A percentile compares a stretch with the other conserved stretches of the same genome.
Evolutionary conservation across 2,329 filamentous ascomycete species (phyloP).

Genomic region (Aureobasidium uvarum): DNA sequence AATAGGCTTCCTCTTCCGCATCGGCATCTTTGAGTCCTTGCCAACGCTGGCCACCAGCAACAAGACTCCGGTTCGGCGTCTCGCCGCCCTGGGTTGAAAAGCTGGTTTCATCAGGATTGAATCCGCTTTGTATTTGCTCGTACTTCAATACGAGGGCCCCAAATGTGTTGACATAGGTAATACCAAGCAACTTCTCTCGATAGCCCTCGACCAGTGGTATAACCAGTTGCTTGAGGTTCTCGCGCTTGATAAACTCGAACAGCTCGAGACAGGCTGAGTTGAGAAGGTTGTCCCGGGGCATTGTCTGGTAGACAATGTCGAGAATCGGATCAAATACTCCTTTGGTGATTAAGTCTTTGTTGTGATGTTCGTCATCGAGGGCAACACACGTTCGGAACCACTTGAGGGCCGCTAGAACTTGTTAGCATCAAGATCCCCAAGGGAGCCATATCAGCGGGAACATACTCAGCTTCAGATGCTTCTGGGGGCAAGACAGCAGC

Average conservation of each 20-base stretch:
- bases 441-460: constrained; percentile 33
- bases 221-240: constrained; percentile 76
- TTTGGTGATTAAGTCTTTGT: constrained; percentile 77
- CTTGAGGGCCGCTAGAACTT: constrained; percentile 72
- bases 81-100: constrained; percentile 70
- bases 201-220: constrained; percentile 82
- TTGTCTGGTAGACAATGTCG: constrained; percentile 76
- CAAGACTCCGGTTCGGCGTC: constrained; percentile 45
- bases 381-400: constrained; percentile 87
- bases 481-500: constrained; percentile 78
- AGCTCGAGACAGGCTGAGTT: constrained; percentile 93
- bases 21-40: constrained; percentile 79
- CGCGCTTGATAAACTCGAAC: constrained; percentile 81
- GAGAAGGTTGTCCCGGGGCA: constrained; percentile 88
- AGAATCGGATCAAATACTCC: constrained; percentile 80
- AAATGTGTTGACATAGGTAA: constrained; percentile 86
- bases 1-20: constrained; percentile 86
- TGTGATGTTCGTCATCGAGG: constrained; percentile 88
- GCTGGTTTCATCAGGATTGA: constrained; percentile 56
- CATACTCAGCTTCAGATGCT: constrained; percentile 86
- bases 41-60: constrained; percentile 59
- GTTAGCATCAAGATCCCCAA: background rate
- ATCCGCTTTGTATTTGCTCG: constrained; percentile 71
- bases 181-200: constrained; percentile 69
- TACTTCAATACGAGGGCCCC: constrained; percentile 70